Evolutionary conservation across 2,329 filamentous ascomycete genomes (phyloP).

Genomic region (Fusarium chlamydosporum): DNA sequence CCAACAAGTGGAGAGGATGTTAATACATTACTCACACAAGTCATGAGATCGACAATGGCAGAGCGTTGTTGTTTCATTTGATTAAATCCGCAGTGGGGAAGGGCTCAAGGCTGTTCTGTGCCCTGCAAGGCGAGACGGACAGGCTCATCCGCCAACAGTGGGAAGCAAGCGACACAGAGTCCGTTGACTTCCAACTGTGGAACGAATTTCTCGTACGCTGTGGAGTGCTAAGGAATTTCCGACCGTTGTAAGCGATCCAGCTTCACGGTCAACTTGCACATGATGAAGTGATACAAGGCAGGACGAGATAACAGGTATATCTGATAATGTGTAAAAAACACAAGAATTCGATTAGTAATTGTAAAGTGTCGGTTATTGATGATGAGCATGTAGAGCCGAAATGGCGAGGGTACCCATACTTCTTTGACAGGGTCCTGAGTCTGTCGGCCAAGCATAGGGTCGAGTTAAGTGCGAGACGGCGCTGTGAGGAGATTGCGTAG

Average conservation of each 20-base stretch:
- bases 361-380: not conserved
- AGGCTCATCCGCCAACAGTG: not conserved
- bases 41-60: not conserved
- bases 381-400: not conserved
- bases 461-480: not conserved
- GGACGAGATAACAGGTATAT: not conserved
- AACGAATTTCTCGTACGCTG: not conserved
- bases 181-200: not conserved
- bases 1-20: not conserved
- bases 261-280: too few relatives aligned
- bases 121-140: not conserved
- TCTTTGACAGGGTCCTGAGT: not conserved
- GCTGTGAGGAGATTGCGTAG: not conserved
- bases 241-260: not conserved
- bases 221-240: not conserved
- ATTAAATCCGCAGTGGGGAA: conserved; percentile 5
- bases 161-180: not conserved
- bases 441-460: conserved; percentile 7
- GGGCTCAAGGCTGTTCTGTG: not conserved
- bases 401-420: not conserved
- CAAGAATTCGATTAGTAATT: too few relatives aligned
- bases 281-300: not conserved
- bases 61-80: not conserved
- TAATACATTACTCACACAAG: not conserved
- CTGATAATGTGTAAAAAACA: not conserved